These are phyloP conservation scores for Venturia carpophila DNA, from an alignment of 2,329 filamentous ascomycete species.

Conservation along the genomic window DNA sequence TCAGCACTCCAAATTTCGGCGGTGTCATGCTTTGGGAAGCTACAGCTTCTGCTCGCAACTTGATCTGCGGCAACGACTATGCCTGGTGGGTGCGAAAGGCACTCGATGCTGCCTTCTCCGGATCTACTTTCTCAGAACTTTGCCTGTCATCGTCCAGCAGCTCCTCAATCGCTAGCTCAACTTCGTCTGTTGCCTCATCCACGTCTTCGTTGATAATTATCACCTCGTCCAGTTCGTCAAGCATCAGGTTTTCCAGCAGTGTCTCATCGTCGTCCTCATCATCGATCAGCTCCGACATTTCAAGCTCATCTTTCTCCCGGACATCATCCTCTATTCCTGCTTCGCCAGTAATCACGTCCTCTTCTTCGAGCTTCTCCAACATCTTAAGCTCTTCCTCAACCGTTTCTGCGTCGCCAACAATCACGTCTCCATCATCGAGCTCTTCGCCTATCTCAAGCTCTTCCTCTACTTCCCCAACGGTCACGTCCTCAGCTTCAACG, in stretches of 20 bases:
- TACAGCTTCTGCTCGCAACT: slow-evolving; percentile 41
- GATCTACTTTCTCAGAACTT: neutral
- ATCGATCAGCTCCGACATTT: neutral
- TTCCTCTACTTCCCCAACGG: neutral
- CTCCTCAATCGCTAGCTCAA: slow-evolving; percentile 21
- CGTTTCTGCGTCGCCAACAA: neutral
- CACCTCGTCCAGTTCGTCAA: slow-evolving; percentile 10
- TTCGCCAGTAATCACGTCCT: neutral
- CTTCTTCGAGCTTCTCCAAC: too few species aligned
- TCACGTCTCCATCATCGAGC: neutral
- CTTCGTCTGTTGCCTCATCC: slow-evolving; percentile 10
- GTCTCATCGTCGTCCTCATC: neutral
- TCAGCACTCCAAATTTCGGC: slow-evolving; percentile 40
- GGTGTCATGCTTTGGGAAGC: slow-evolving; percentile 56
- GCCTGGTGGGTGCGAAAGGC: slow-evolving; percentile 41
- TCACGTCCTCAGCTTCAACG: slow-evolving; percentile 6
- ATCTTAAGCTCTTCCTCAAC: too few species aligned
- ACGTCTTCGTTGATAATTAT: slow-evolving; percentile 7
- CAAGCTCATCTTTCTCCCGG: neutral
- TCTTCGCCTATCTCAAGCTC: neutral
- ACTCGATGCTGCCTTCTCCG: slow-evolving; percentile 14
- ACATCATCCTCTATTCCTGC: neutral
- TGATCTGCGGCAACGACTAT: slow-evolving; percentile 38
- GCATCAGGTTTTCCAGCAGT: neutral
- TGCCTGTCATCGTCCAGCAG: slow-evolving; percentile 18